Evolutionary conservation across 2,329 filamentous ascomycete genomes (phyloP), one percentile per base, ranked within the genome.

Genomic region (Colletotrichum limetticola): DNA sequence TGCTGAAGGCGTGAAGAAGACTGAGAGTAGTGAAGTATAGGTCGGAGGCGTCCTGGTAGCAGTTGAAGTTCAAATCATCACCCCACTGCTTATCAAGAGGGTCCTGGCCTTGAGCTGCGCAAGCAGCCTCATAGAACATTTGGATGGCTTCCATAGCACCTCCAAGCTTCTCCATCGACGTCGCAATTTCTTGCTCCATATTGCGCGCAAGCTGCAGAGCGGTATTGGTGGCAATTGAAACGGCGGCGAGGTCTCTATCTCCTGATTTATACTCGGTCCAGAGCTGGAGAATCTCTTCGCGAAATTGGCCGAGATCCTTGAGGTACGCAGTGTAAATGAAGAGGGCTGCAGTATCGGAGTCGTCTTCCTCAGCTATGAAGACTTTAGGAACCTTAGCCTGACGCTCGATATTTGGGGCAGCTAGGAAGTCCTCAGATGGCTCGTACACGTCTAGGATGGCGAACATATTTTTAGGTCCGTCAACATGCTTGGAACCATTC

Each of bases 221-320:
- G 1, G 82, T 83, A 53, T 84, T 81, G 12, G 83, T 83, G 0
- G 82, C 78, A 24, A 85, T 68, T n/a, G 83, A 80, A 1, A 79
- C 79, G 6, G 80, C 77, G 5, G 76, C 75, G 2, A 84, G 71
- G 32, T 84, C 81, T 8, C 81, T 76, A 5, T 30, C 1, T 2
- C 77, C 78, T 11, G 58, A 60, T 9, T 63, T 71, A 60, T 81
- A 80, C 42, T 76, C 76, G 2, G 64, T 64, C 82, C 82, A 84
- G 26, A 84, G 78, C 70, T 75, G 77, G 14, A 62, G n/a, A 6
- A 84, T 74, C 4, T 71, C 74, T 1, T 65, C 57, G 58, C 81
- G 76, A 24, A 84, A 76, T 8, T 57, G 63, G 28, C 74, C 75
- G 6, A 84, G 64, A 62, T 85, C 82, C 5, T 79, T 74, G 7